A percentile compares a stretch with the other conserved stretches of the same genome.
phyloP scores from a whole-genome alignment of 768 basidiomycete species.

The Obba rivulosa region DNA sequence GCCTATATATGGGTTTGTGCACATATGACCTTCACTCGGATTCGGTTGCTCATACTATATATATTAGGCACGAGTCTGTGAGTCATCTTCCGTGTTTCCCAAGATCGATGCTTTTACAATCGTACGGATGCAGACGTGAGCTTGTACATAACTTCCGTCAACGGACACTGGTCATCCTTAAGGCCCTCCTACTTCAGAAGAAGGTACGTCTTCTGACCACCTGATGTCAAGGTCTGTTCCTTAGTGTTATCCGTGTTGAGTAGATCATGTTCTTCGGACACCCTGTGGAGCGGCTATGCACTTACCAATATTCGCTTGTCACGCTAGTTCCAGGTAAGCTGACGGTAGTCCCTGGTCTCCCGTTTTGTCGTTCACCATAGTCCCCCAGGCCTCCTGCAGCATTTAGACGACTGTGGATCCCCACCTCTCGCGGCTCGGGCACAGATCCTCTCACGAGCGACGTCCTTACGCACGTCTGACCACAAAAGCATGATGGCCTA shows the following conservation, averaged over 20 bases:
- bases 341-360: not conserved
- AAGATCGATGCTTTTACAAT: not conserved
- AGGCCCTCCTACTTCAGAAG: slow-evolving; percentile 91
- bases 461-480: slow-evolving; percentile 83
- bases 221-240: slow-evolving; percentile 10
- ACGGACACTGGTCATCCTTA: slow-evolving; percentile 87
- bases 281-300: slow-evolving; percentile 93
- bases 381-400: slow-evolving; percentile 71
- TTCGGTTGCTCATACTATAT: slow-evolving; percentile 4
- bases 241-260: no score
- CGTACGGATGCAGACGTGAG: slow-evolving; percentile 61
- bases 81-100: slow-evolving; percentile 15
- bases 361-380: not conserved
- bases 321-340: slow-evolving; percentile 81
- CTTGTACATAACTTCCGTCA: slow-evolving; percentile 92
- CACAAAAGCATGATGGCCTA: slow-evolving; percentile 87
- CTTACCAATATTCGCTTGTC: slow-evolving; percentile 96
- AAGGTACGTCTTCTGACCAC: slow-evolving; percentile 44
- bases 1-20: slow-evolving; percentile 88
- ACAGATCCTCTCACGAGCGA: slow-evolving; percentile 62
- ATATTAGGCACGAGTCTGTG: slow-evolving; percentile 64
- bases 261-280: slow-evolving; percentile 98
- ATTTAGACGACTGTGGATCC: slow-evolving; percentile 86
- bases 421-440: slow-evolving; percentile 67
- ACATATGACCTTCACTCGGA: not conserved